Evolutionary conservation across 495 filamentous ascomycete species (phyloP).

Genomic region (Aspergillus bertholletiae): DNA sequence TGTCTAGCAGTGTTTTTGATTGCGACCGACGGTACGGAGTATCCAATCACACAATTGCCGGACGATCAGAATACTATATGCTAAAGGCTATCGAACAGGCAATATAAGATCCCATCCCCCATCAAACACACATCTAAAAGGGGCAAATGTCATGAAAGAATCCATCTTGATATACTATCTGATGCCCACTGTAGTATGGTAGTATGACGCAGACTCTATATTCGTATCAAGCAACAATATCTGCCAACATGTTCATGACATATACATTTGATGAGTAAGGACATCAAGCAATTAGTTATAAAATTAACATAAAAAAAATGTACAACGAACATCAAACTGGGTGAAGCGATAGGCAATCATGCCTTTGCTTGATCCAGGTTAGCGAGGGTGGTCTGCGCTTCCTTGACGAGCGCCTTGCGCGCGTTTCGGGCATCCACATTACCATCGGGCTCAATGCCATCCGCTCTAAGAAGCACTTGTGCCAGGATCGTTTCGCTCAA

Average conservation of each 20-base stretch:
- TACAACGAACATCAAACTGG: conserved; percentile 5
- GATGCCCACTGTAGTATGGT: neutral
- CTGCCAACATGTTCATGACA: neutral
- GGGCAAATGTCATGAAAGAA: neutral
- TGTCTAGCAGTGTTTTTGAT: neutral
- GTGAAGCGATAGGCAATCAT: neutral
- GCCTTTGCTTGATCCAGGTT: conserved; percentile 51
- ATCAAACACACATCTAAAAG: neutral
- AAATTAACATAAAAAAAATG: neutral
- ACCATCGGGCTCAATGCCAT: conserved; percentile 72
- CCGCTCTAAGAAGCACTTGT: conserved; percentile 80
- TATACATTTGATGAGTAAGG: neutral
- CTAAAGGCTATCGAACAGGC: neutral
- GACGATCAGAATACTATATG: neutral
- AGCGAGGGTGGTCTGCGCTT: conserved; percentile 65
- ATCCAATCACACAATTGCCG: neutral
- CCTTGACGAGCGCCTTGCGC: conserved; percentile 71
- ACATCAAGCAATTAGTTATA: neutral
- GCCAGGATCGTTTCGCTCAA: conserved; percentile 79
- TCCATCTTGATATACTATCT: neutral
- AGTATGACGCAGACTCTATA: neutral
- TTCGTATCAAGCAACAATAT: neutral
- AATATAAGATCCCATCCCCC: neutral
- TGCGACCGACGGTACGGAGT: neutral
- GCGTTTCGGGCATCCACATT: conserved; percentile 59